Conservation (phyloP, 257 asterid species). For the Rubia yunnanensis region DNA sequence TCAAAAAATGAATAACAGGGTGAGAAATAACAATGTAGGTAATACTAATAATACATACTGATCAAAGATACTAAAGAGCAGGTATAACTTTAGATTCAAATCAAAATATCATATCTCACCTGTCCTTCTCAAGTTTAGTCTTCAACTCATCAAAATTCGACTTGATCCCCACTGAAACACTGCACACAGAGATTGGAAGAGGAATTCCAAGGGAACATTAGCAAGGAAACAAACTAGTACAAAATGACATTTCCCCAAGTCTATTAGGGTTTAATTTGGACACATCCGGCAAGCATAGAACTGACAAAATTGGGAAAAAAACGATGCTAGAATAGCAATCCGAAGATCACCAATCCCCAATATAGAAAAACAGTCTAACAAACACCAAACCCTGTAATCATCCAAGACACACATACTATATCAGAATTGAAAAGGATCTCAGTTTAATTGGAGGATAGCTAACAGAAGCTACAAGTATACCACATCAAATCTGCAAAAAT, state of each 20-base stretch:
- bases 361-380: not conserved
- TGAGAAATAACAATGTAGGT: slow-evolving; percentile 12
- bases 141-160: slow-evolving; percentile 65
- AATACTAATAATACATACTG: not conserved
- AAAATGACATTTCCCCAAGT: not conserved
- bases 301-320: not conserved
- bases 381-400: not conserved
- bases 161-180: slow-evolving; percentile 72
- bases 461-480: not conserved
- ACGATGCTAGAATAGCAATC: not conserved
- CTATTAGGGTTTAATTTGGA: not conserved
- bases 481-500: not conserved
- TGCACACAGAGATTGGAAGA: slow-evolving; percentile 25
- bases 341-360: not conserved
- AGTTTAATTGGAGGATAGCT: not conserved
- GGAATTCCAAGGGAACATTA: not conserved
- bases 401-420: not conserved
- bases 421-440: not conserved
- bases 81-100: not conserved
- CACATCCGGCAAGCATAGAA: not conserved
- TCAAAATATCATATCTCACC: slow-evolving; percentile 30
- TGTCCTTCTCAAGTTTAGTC: slow-evolving; percentile 77
- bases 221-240: not conserved
- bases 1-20: not conserved
- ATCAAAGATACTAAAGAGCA: not conserved